Base-by-base conservation (phyloP, 345 rosid genomes). In the Punica granatum region DNA sequence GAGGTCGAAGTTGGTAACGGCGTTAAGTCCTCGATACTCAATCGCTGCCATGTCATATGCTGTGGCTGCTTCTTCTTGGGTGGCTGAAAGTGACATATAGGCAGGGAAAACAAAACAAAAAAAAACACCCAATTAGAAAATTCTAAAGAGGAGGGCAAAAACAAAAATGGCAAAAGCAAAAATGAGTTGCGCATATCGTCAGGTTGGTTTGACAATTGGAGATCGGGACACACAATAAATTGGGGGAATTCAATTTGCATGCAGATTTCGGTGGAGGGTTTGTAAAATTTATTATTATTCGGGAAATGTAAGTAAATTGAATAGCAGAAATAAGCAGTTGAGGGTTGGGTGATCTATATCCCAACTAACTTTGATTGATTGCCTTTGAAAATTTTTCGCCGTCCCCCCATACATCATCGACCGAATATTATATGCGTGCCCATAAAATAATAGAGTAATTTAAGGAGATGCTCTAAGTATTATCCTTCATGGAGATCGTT, bases 41-140 rank as follows among this genome's bases (percentile, higher is more conserved):
- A 92, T 87, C 4, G 98, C 98, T 15, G 98, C 98, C 76, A 84
- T 80, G 42, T 92, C 98, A 62, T 92, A 92, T 10, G 98, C 98
- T 0, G 81, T 82, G 65, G 96, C 98, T 31, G 98, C 98, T 82
- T 92, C 98, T 71, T 92, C 98, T 68, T 92, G 96, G 11, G 98
- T 92, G 26, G 94, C 98, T 92, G 69, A n/a, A 31, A 63, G 14
- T 64, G 59, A 49, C 53, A 51, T 1, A 34, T 53, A 16, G 15
- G 26, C n/a, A n/a, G n/a, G n/a, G n/a, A n/a, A n/a, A n/a, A n/a
- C n/a, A n/a, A n/a, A n/a, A n/a, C n/a, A n/a, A 10, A 7, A 23
- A 51, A 12, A 18, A 19, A 18, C 53, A 46, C 19, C 53, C 53
- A 46, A 23, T 51, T n/a, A 51, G 30, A 23, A 51, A 51, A n/a